These are phyloP conservation scores for Fagopyrum homotropicum DNA, from an alignment of 148 eudicot species.

Conservation along the genomic window DNA sequence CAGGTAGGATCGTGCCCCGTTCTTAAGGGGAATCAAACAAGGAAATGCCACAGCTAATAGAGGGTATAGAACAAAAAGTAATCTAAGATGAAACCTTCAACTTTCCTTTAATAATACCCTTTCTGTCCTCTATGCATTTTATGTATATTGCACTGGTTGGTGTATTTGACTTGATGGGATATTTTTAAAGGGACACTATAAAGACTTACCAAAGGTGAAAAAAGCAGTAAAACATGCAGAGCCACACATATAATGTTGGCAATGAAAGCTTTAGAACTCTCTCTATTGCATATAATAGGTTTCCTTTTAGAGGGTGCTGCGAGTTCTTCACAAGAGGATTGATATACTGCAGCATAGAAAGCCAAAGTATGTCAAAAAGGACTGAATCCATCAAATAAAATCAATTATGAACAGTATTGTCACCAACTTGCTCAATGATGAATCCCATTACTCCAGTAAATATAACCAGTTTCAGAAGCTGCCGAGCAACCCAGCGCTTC, in stretches of 20 bases:
- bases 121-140: not conserved
- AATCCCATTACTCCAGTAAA: slow-evolving; percentile 98
- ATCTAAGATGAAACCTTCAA: not conserved
- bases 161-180: not conserved
- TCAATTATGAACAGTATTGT: slow-evolving; percentile 7
- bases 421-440: slow-evolving; percentile 73
- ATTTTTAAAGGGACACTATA: not conserved
- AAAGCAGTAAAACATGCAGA: slow-evolving; percentile 98
- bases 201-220: slow-evolving; percentile 86
- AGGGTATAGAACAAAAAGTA: too few species aligned
- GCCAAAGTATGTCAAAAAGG: slow-evolving; percentile 17
- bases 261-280: slow-evolving; percentile 96
- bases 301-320: slow-evolving; percentile 86
- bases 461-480: slow-evolving; percentile 74
- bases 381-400: not conserved
- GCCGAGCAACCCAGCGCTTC: slow-evolving; percentile 86
- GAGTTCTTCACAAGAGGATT: slow-evolving; percentile 90
- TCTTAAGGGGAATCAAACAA: not conserved
- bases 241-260: slow-evolving; percentile 94
- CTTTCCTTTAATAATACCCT: not conserved
- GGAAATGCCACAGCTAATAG: not conserved
- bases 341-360: slow-evolving; percentile 56
- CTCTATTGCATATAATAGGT: slow-evolving; percentile 85
- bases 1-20: not conserved
- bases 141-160: not conserved